These are phyloP conservation scores for Coemansia reversa DNA, from an alignment of 192 early-diverging fungal genomes.

Conservation along the genomic window DNA sequence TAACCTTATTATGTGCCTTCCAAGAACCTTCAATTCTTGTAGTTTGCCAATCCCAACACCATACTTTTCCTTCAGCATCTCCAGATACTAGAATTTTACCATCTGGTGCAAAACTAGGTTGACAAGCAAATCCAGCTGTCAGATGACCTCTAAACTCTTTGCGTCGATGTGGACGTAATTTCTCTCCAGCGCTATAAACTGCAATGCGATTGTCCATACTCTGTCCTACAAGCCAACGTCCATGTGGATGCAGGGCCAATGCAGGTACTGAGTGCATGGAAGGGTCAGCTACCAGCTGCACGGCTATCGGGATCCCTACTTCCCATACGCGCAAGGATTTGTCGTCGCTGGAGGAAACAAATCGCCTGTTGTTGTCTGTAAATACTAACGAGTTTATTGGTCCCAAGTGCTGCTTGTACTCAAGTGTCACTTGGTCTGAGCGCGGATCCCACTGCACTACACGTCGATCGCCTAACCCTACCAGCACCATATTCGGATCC, in stretches of 20 bases:
- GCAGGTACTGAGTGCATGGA: conserved; percentile 96
- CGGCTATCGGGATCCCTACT: conserved; percentile 96
- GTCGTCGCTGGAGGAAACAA: conserved; percentile 95
- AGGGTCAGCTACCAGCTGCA: conserved; percentile 96
- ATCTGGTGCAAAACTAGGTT: conserved; percentile 91
- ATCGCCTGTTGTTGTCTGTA: conserved; percentile 89
- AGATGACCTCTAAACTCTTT: conserved; percentile 92
- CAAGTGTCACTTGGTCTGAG: conserved; percentile 81
- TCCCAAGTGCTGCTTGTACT: conserved; percentile 97
- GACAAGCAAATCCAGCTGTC: conserved; percentile 95
- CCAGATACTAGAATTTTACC: conserved; percentile 84
- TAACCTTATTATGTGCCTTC: conserved; percentile 88
- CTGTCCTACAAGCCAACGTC: conserved; percentile 92
- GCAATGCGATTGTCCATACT: conserved; percentile 96
- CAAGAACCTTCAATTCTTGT: conserved; percentile 81
- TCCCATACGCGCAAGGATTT: conserved; percentile 98
- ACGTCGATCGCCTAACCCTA: conserved; percentile 91
- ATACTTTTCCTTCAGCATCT: conserved; percentile 89
- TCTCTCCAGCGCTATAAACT: conserved; percentile 82
- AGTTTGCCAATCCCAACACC: conserved; percentile 98
- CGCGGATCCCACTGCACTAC: conserved; percentile 84
- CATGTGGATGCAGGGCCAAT: conserved; percentile 82
- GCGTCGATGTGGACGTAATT: conserved; percentile 83
- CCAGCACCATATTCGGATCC: conserved; percentile 84
- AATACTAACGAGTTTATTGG: conserved; percentile 97